Percentiles rank a stretch among this genome's conserved stretches.
Evolutionary conservation across 1,284 basidiomycete genomes (phyloP).

Genomic region (Sanghuangporus weigelae): DNA sequence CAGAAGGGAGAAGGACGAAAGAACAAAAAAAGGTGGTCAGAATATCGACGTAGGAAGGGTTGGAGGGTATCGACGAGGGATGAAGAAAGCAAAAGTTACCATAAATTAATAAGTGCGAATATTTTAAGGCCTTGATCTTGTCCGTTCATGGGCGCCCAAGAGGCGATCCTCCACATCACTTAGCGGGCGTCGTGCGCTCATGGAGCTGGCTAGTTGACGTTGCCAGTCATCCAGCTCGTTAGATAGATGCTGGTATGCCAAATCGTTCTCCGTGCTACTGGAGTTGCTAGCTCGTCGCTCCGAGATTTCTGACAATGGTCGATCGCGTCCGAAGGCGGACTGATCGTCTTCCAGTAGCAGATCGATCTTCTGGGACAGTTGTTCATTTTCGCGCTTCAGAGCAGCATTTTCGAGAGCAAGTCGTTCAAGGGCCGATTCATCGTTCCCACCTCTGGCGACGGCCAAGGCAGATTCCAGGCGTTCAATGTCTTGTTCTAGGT

Average conservation of each 20-base stretch:
- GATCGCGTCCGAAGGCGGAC: constrained; percentile 52
- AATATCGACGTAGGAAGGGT: constrained; percentile 5
- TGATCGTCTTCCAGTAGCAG: constrained; percentile 82
- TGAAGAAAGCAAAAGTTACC: constrained; percentile 41
- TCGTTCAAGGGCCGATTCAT: constrained; percentile 68
- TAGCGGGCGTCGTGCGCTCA: constrained; percentile 63
- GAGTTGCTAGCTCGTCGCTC: constrained; percentile 66
- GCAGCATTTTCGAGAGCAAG: constrained; percentile 72
- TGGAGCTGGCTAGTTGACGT: constrained; percentile 69
- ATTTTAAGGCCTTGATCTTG: constrained; percentile 58
- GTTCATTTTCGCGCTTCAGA: constrained; percentile 78
- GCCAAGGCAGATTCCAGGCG: constrained; percentile 69
- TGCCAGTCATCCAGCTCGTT: constrained; percentile 82
- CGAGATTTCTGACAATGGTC: constrained; percentile 59
- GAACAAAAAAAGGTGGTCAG: constrained; percentile 34
- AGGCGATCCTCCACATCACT: constrained; percentile 61
- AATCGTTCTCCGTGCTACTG: constrained; percentile 68
- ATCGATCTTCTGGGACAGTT: constrained; percentile 81
- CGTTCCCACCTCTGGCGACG: constrained; percentile 68
- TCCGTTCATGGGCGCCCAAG: constrained; percentile 47
- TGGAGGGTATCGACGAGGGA: constrained; percentile 24
- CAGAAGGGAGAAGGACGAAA: constrained; percentile 9
- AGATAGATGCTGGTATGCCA: constrained; percentile 68
- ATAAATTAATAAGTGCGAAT: constrained; percentile 36
- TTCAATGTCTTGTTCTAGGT: constrained; percentile 78